Conservation (phyloP, 192 early-diverging fungal species). For the Entomortierella lignicola region DNA sequence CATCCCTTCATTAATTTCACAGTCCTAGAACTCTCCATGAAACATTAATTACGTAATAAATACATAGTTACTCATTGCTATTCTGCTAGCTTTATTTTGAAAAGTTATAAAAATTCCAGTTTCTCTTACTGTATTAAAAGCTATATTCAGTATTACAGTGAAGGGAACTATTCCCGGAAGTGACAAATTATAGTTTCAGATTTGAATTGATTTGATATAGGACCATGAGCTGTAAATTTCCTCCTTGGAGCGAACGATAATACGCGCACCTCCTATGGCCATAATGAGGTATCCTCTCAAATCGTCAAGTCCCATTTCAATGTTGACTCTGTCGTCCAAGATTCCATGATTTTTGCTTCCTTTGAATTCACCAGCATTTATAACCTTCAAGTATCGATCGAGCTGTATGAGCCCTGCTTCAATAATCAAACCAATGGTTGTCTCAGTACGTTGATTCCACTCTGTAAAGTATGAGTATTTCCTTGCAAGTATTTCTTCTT, state of each 20-base stretch:
- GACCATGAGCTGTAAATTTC: slow-evolving; percentile 18
- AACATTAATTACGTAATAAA: too few species aligned
- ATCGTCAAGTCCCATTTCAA: slow-evolving; percentile 38
- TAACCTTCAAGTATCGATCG: slow-evolving; percentile 36
- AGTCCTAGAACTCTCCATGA: too few species aligned
- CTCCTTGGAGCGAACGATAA: slow-evolving; percentile 24
- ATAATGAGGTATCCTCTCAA: slow-evolving; percentile 50
- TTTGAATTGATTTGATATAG: slow-evolving; percentile 35
- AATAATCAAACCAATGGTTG: slow-evolving; percentile 32
- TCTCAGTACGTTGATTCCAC: slow-evolving; percentile 16
- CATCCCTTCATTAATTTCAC: too few species aligned
- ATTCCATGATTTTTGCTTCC: slow-evolving; percentile 36
- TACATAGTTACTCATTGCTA: too few species aligned
- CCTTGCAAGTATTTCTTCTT: slow-evolving; percentile 24
- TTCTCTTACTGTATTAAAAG: too few species aligned
- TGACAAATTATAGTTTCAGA: slow-evolving; percentile 30
- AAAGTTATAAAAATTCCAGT: too few species aligned
- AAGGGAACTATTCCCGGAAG: too few species aligned
- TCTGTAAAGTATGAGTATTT: slow-evolving; percentile 52
- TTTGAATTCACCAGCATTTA: slow-evolving; percentile 29
- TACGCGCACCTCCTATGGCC: slow-evolving; percentile 38
- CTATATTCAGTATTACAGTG: too few species aligned
- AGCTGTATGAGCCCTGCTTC: slow-evolving; percentile 34
- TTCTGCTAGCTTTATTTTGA: too few species aligned
- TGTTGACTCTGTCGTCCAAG: slow-evolving; percentile 40